These are phyloP conservation scores for Fraxinus angustifolia DNA, from an alignment of 305 asterid species.

Conservation along the genomic window DNA sequence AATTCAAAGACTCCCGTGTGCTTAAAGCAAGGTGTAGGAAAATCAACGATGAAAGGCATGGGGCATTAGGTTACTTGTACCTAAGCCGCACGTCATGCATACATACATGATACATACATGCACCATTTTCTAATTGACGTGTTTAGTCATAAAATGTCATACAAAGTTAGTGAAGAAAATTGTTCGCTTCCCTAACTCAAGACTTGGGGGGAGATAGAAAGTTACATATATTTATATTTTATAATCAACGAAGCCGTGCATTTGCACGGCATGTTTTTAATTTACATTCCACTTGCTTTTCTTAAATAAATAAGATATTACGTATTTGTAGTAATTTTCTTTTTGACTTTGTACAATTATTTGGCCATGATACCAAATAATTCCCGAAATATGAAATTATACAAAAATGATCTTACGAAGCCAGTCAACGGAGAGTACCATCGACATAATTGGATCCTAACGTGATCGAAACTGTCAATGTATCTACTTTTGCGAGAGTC, in stretches of 20 bases:
- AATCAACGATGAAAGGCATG: neutral
- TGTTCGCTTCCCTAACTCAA: constrained; percentile 42
- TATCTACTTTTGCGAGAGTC: neutral
- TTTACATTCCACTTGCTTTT: neutral
- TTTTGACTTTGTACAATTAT: neutral
- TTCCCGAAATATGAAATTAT: neutral
- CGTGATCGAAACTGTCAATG: no score
- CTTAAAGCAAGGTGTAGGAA: neutral
- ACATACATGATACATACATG: neutral
- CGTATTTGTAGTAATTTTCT: neutral
- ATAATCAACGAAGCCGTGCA: neutral
- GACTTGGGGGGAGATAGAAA: constrained; percentile 19
- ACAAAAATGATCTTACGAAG: no score
- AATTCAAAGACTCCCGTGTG: neutral
- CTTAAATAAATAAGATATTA: neutral
- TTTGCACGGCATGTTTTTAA: neutral
- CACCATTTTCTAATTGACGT: neutral
- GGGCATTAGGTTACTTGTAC: neutral
- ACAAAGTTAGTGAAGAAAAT: constrained; percentile 37
- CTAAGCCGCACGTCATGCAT: constrained; percentile 28
- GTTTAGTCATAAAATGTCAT: constrained; percentile 29
- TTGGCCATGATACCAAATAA: neutral
- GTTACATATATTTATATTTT: no score
- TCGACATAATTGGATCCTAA: no score
- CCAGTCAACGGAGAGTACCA: no score